Evolutionary conservation across 2,329 filamentous ascomycete species (phyloP).

Genomic region (Alternaria incomplexa): DNA sequence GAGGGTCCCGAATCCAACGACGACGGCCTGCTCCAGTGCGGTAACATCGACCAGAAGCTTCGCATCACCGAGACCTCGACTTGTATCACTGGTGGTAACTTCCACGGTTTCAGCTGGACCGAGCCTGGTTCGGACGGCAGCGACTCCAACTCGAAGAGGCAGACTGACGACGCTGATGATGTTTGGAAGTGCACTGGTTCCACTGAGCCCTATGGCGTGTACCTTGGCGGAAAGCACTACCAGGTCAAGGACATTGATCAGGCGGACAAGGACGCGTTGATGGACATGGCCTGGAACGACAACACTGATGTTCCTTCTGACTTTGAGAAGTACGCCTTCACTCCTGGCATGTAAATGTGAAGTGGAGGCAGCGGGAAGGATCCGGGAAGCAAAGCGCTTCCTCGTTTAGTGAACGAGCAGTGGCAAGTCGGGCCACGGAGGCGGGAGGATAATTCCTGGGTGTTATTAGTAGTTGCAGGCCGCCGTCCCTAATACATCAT

Average conservation of each 20-base stretch:
- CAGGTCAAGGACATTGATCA: neutral
- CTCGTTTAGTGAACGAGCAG: neutral
- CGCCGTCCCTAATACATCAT: too few species aligned
- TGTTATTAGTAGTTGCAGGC: too few species aligned
- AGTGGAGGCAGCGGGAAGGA: neutral
- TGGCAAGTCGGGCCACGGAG: neutral
- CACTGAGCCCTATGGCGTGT: neutral
- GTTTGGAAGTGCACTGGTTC: neutral
- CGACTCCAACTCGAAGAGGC: neutral
- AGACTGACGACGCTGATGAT: neutral
- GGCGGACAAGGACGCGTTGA: neutral
- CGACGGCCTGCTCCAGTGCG: neutral
- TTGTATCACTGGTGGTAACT: neutral
- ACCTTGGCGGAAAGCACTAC: neutral
- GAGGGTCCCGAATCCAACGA: neutral
- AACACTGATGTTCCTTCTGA: neutral
- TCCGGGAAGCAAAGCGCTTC: neutral
- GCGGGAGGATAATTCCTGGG: neutral
- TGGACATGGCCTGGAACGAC: neutral
- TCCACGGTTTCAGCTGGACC: neutral
- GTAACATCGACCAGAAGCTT: neutral
- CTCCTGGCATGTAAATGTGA: neutral
- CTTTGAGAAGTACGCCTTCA: neutral
- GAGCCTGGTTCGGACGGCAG: neutral
- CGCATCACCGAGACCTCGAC: neutral